A percentile compares a stretch with the other conserved stretches of the same genome.
Evolutionary conservation across 257 asterid genomes (phyloP).

Genomic region (Ilex aquifolium): DNA sequence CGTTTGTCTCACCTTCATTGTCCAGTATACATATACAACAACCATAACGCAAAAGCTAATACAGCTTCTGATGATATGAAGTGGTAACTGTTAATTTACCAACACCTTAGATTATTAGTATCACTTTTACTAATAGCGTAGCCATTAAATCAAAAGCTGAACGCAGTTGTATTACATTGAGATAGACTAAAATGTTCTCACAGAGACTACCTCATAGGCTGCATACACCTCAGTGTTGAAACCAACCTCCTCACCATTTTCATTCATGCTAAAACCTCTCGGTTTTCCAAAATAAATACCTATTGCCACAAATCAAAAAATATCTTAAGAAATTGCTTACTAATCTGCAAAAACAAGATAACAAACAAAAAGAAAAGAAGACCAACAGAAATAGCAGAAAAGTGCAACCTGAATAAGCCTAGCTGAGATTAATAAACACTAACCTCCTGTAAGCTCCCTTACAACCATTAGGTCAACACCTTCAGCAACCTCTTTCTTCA

Average conservation of each 20-base stretch:
- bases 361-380: no score
- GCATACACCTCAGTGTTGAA: constrained; percentile 96
- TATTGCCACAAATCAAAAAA: constrained; percentile 19
- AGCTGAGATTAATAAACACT: constrained; percentile 15
- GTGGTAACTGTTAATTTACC: no score
- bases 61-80: no score
- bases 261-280: constrained; percentile 72
- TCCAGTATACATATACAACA: no score
- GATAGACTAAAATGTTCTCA: no score
- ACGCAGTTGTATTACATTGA: no score
- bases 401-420: not conserved
- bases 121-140: no score
- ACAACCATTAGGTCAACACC: constrained; percentile 99
- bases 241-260: constrained; percentile 82
- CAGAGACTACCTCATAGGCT: constrained; percentile 56
- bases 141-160: no score
- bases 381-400: not conserved
- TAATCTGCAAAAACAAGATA: no score
- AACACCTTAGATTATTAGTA: no score
- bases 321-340: not conserved
- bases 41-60: no score
- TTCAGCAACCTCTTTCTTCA: constrained; percentile 92
- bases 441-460: constrained; percentile 98
- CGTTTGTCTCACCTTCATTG: no score
- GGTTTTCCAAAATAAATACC: constrained; percentile 99